Conservation (phyloP, 2,329 filamentous ascomycete genomes). For the Calycina marina region DNA sequence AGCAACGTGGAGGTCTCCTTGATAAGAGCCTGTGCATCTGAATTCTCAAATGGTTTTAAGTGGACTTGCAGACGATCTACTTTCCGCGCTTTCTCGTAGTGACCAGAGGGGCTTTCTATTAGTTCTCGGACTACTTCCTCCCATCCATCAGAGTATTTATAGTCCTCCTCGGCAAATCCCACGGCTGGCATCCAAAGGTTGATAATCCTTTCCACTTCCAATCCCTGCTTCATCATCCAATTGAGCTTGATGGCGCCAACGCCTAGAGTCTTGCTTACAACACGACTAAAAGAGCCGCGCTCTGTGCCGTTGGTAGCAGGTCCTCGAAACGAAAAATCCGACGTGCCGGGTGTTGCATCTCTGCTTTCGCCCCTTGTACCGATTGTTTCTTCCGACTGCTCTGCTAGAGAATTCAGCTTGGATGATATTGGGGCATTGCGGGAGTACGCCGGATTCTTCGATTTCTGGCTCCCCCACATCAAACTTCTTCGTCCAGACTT, state of each 20-base stretch:
- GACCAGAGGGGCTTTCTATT: slow-evolving; percentile 57
- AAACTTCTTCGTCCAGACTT: slow-evolving; percentile 46
- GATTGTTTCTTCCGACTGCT: slow-evolving; percentile 6
- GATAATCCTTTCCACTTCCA: slow-evolving; percentile 62
- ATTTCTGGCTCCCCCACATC: slow-evolving; percentile 54
- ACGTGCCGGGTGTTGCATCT: slow-evolving; percentile 36
- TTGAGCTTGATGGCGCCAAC: slow-evolving; percentile 68
- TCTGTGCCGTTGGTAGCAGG: slow-evolving; percentile 22
- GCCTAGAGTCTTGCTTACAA: slow-evolving; percentile 54
- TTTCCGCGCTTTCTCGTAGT: slow-evolving; percentile 56
- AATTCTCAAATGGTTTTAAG: slow-evolving; percentile 60
- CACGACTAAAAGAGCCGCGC: slow-evolving; percentile 26
- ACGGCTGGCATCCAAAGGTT: slow-evolving; percentile 59
- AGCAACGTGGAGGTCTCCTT: slow-evolving; percentile 78
- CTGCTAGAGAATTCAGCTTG: slow-evolving; percentile 37
- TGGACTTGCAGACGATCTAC: slow-evolving; percentile 70
- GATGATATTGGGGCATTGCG: slow-evolving; percentile 26
- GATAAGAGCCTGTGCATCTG: slow-evolving; percentile 68
- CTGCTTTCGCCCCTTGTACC: slow-evolving; percentile 6
- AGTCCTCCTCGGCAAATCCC: slow-evolving; percentile 38
- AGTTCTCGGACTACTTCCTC: slow-evolving; percentile 59
- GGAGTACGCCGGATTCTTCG: slow-evolving; percentile 37
- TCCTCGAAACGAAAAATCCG: slow-evolving; percentile 35
- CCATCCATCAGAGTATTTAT: slow-evolving; percentile 50
- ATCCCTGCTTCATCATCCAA: slow-evolving; percentile 52